Evolutionary conservation across 352 stramenopile genomes (phyloP).

Genomic region (Pythium aquatile): DNA sequence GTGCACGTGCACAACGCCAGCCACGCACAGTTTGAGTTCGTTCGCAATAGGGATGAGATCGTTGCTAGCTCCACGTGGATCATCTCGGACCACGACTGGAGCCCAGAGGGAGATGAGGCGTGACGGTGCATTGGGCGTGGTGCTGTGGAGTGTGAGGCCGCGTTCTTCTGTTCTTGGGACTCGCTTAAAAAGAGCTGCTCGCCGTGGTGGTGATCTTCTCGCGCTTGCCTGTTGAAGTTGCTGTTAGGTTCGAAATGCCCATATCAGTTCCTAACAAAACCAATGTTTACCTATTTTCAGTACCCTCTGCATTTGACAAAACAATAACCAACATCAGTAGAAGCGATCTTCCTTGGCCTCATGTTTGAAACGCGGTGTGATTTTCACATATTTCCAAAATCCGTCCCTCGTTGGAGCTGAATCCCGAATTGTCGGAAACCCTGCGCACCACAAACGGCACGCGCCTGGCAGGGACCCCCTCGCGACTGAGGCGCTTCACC

Average conservation of each 20-base stretch:
- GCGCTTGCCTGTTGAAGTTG: background rate
- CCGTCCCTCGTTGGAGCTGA: slow-evolving; percentile 3
- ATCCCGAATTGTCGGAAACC: slow-evolving; percentile 7
- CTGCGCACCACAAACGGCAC: slow-evolving; percentile 27
- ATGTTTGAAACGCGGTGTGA: background rate
- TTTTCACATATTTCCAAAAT: slow-evolving; percentile 6
- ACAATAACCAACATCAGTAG: background rate
- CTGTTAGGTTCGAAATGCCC: background rate
- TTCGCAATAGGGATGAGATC: slow-evolving; percentile 19
- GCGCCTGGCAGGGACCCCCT: slow-evolving; percentile 3
- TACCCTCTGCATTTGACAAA: background rate
- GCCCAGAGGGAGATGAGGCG: background rate
- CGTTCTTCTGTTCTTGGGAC: background rate
- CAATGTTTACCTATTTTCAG: too few relatives aligned
- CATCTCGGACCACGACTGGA: slow-evolving; percentile 30
- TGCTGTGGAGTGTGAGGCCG: background rate
- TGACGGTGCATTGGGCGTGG: background rate
- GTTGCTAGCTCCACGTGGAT: slow-evolving; percentile 27
- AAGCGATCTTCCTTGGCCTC: background rate
- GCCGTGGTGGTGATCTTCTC: background rate
- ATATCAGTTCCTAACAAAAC: background rate
- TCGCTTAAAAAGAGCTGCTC: background rate
- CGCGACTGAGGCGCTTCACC: background rate
- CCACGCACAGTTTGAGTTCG: slow-evolving; percentile 29
- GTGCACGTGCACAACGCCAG: slow-evolving; percentile 29